Conservation (phyloP, 2,329 filamentous ascomycete genomes). For the Plenodomus biglobosus region DNA sequence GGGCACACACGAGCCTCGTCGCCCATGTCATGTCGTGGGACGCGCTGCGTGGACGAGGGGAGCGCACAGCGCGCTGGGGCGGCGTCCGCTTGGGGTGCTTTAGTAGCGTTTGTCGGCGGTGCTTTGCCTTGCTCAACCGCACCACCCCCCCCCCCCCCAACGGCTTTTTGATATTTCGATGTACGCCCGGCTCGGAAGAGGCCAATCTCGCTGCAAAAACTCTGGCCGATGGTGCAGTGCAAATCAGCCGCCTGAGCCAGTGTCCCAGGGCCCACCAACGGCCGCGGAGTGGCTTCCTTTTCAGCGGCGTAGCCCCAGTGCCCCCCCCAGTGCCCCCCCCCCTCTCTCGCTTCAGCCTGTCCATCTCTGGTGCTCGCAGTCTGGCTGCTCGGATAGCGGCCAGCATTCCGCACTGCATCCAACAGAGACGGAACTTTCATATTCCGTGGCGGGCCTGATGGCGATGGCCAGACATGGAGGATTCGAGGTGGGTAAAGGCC, state of each 20-base stretch:
- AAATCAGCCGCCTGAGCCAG: slow-evolving; percentile 21
- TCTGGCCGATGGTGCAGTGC: slow-evolving; percentile 19
- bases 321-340: too few relatives aligned
- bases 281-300: slow-evolving; percentile 19
- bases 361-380: slow-evolving; percentile 11
- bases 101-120: slow-evolving; percentile 8
- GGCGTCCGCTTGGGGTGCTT: not conserved
- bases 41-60: slow-evolving; percentile 2
- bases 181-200: slow-evolving; percentile 5
- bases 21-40: slow-evolving; percentile 4
- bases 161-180: slow-evolving; percentile 30
- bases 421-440: slow-evolving; percentile 35
- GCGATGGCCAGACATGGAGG: slow-evolving; percentile 3
- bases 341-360: not conserved
- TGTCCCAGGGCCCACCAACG: slow-evolving; percentile 15
- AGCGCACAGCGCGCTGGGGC: too few relatives aligned
- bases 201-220: slow-evolving; percentile 23
- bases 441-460: slow-evolving; percentile 26
- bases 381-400: slow-evolving; percentile 19
- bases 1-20: slow-evolving; percentile 13
- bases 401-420: slow-evolving; percentile 15
- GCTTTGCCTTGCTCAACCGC: slow-evolving; percentile 1
- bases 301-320: not conserved
- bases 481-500: slow-evolving; percentile 9
- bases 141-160: too few relatives aligned